phyloP scores from a whole-genome alignment of 352 stramenopile genomes.

The Phytophthora sp. region DNA sequence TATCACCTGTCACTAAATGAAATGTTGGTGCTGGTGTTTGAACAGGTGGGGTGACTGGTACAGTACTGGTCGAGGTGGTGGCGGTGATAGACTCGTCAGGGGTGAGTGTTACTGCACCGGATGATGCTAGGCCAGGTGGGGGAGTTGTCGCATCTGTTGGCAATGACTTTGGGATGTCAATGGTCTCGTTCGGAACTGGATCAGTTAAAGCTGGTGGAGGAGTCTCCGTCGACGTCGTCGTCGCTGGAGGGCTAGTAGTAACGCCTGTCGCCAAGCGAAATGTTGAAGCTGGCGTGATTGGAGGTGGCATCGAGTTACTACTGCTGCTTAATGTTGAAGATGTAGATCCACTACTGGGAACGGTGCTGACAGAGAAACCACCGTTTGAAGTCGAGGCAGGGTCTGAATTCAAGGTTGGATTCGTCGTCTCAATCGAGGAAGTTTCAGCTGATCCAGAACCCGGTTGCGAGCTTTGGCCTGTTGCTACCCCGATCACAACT shows the following conservation, averaged over 20 bases:
- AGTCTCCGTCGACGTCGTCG: not conserved
- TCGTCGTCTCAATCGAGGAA: not conserved
- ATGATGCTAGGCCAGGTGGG: not conserved
- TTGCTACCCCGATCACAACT: not conserved
- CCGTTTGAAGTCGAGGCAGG: not conserved
- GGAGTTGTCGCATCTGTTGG: not conserved
- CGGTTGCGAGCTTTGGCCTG: not conserved
- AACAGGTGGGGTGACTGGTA: not conserved
- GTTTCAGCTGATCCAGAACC: not conserved
- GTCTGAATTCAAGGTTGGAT: not conserved
- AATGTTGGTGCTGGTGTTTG: conserved; percentile 2
- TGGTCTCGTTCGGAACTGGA: not conserved
- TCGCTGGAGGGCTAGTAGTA: not conserved
- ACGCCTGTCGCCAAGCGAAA: conserved; percentile 1
- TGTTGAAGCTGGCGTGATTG: not conserved
- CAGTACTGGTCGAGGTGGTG: not conserved
- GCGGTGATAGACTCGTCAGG: not conserved
- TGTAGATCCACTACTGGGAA: not conserved
- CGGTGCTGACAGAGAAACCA: not conserved
- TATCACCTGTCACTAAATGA: not conserved
- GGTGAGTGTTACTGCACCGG: not conserved
- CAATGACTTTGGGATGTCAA: not conserved
- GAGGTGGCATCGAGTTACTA: not conserved
- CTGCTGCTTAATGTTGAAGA: not conserved
- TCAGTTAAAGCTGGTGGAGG: not conserved